A percentile compares a stretch with the other conserved stretches of the same genome.
These are phyloP conservation scores for Pholiota adiposa DNA, from an alignment of 1,284 basidiomycete species.

Conservation along the genomic window DNA sequence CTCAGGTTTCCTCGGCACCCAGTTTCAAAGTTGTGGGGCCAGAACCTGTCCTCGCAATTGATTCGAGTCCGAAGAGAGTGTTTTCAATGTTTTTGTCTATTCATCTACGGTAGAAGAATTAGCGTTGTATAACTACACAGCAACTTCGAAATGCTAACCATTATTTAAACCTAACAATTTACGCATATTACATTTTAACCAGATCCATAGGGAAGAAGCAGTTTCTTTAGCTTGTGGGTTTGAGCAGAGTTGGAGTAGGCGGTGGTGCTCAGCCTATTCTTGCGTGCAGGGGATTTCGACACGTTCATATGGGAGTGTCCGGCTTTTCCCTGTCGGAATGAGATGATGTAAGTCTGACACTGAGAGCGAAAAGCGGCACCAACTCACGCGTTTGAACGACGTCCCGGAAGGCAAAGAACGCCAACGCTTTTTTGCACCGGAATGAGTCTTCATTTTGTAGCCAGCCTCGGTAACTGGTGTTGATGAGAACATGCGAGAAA, in stretches of 20 bases:
- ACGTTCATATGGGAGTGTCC: conserved; percentile 75
- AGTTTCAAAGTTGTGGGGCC: not conserved
- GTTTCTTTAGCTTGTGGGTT: conserved; percentile 64
- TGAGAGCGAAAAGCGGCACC: not conserved
- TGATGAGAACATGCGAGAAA: conserved; percentile 48
- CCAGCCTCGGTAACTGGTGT: conserved; percentile 46
- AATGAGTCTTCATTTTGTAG: conserved; percentile 78
- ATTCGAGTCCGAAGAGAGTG: not conserved
- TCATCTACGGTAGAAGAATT: not conserved
- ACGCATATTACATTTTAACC: conserved; percentile 30
- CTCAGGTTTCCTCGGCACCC: too few relatives aligned
- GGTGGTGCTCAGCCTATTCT: conserved; percentile 67
- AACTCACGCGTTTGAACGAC: conserved; percentile 76
- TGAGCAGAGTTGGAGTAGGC: conserved; percentile 69
- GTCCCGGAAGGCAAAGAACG: conserved; percentile 63
- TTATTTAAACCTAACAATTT: not conserved
- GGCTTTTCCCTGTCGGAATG: conserved; percentile 59
- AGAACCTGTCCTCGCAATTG: not conserved
- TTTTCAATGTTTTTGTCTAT: conserved; percentile 8
- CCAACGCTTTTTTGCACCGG: conserved; percentile 84
- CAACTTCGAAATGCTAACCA: not conserved
- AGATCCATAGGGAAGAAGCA: conserved; percentile 71
- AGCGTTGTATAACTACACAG: not conserved
- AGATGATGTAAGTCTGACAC: conserved; percentile 6
- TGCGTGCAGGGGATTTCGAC: conserved; percentile 63